Percentiles rank a stretch among this genome's conserved stretches.
Evolutionary conservation across 805 yeast genomes (phyloP).

Genomic region (Tetrapisispora arboricola): DNA sequence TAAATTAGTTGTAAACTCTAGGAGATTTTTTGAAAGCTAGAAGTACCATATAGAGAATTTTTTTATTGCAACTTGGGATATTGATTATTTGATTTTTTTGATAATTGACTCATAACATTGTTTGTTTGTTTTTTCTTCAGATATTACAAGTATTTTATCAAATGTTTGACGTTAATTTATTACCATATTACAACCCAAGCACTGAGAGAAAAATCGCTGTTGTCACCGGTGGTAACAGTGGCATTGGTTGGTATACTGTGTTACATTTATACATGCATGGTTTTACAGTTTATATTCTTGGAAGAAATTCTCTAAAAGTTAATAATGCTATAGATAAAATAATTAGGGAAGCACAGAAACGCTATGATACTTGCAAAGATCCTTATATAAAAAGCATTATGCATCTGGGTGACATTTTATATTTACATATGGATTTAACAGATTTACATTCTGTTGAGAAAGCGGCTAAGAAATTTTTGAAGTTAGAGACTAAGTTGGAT

Average conservation of each 20-base stretch:
- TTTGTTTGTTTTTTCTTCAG: too few relatives aligned
- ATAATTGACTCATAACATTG: too few relatives aligned
- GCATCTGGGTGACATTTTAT: slow-evolving; percentile 41
- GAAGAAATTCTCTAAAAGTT: slow-evolving; percentile 50
- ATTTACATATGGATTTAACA: slow-evolving; percentile 46
- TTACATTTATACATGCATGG: slow-evolving; percentile 75
- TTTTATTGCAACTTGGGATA: too few relatives aligned
- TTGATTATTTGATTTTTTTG: too few relatives aligned
- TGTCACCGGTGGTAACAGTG: slow-evolving; percentile 75
- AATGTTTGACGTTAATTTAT: slow-evolving; percentile 35
- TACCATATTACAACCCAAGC: slow-evolving; percentile 55
- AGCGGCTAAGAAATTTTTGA: slow-evolving; percentile 39
- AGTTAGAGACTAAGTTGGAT: slow-evolving; percentile 42
- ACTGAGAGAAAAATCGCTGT: slow-evolving; percentile 52
- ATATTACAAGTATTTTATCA: too few relatives aligned
- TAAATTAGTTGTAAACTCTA: too few relatives aligned
- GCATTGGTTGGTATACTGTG: slow-evolving; percentile 70
- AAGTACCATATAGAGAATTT: too few relatives aligned
- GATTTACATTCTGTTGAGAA: slow-evolving; percentile 36
- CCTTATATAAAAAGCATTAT: slow-evolving; percentile 11
- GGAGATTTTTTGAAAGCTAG: too few relatives aligned
- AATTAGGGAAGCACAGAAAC: slow-evolving; percentile 39
- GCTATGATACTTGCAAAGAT: slow-evolving; percentile 10
- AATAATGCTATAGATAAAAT: slow-evolving; percentile 47
- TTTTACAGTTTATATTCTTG: slow-evolving; percentile 61